Evolutionary conservation across 129 eudicot species (phyloP).

Genomic region (Saposhnikovia divaricata): DNA sequence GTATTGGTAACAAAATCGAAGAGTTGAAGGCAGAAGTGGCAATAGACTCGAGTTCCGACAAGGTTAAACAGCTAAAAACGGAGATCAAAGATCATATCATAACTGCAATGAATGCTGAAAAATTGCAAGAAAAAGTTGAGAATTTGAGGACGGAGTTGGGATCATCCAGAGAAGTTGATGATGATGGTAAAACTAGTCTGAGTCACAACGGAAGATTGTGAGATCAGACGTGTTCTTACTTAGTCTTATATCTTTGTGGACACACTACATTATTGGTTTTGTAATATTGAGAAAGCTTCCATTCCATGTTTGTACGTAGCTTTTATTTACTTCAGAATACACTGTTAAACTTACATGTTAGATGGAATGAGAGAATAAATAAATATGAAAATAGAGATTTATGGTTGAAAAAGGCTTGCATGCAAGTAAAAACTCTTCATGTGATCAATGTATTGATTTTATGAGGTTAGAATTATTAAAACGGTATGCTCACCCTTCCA

Average conservation of each 20-base stretch:
- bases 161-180: neutral
- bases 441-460: too few relatives aligned
- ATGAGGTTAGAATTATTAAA: too few relatives aligned
- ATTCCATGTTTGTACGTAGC: neutral
- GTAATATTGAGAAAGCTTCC: neutral
- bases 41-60: slow-evolving; percentile 15
- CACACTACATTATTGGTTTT: neutral
- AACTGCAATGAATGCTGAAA: too few relatives aligned
- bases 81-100: too few relatives aligned
- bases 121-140: slow-evolving; percentile 17
- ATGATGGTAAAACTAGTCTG: neutral
- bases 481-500: too few relatives aligned
- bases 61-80: slow-evolving; percentile 17
- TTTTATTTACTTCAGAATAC: neutral
- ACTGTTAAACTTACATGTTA: too few relatives aligned
- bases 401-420: too few relatives aligned
- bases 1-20: slow-evolving; percentile 11
- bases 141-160: slow-evolving; percentile 4
- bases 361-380: too few relatives aligned
- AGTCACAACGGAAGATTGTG: neutral
- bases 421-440: too few relatives aligned
- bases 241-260: neutral
- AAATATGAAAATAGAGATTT: too few relatives aligned
- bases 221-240: neutral
- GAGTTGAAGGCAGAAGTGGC: slow-evolving; percentile 16